A percentile compares a stretch with the other conserved stretches of the same genome.
These are phyloP conservation scores for Zalaria obscura DNA, from an alignment of 2,329 filamentous ascomycete genomes.

Conservation along the genomic window DNA sequence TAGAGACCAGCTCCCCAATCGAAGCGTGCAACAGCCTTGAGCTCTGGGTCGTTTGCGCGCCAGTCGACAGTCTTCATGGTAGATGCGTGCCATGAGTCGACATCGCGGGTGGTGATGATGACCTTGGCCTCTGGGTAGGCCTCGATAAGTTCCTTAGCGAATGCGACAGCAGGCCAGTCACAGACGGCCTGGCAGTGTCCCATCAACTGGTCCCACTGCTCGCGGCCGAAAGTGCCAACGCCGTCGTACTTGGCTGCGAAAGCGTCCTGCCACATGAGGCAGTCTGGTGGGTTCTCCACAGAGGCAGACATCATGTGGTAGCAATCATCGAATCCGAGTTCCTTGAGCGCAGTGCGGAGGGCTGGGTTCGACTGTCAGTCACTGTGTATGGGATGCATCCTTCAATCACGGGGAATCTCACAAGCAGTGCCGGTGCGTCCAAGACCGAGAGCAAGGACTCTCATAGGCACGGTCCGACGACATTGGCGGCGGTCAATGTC, in stretches of 20 bases:
- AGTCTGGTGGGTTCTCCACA: constrained; percentile 54
- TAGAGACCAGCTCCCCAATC: constrained; percentile 55
- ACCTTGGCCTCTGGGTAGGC: constrained; percentile 62
- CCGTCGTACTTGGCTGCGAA: constrained; percentile 49
- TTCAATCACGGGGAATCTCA: constrained; percentile 19
- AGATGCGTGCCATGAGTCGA: constrained; percentile 48
- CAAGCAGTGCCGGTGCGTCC: constrained; percentile 59
- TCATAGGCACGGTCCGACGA: constrained; percentile 55
- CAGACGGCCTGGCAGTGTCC: constrained; percentile 52
- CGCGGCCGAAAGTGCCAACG: constrained; percentile 46
- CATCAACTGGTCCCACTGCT: constrained; percentile 56
- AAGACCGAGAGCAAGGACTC: constrained; percentile 54
- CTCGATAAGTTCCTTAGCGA: constrained; percentile 55
- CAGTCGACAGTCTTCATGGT: constrained; percentile 55
- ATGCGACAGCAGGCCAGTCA: constrained; percentile 54
- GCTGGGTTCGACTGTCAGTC: constrained; percentile 24
- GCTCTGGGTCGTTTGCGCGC: constrained; percentile 50
- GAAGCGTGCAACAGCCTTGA: constrained; percentile 37
- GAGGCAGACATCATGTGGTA: constrained; percentile 63
- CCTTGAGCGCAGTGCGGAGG: constrained; percentile 49
- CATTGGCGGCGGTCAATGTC: constrained; percentile 54
- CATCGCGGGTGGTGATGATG: constrained; percentile 51
- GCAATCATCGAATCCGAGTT: constrained; percentile 52
- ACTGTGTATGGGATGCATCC: too few species aligned
- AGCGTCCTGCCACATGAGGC: constrained; percentile 57